A percentile compares a stretch with the other conserved stretches of the same genome.
Conservation (phyloP, 2,329 filamentous ascomycete species). For the Fusarium sulawesiense region DNA sequence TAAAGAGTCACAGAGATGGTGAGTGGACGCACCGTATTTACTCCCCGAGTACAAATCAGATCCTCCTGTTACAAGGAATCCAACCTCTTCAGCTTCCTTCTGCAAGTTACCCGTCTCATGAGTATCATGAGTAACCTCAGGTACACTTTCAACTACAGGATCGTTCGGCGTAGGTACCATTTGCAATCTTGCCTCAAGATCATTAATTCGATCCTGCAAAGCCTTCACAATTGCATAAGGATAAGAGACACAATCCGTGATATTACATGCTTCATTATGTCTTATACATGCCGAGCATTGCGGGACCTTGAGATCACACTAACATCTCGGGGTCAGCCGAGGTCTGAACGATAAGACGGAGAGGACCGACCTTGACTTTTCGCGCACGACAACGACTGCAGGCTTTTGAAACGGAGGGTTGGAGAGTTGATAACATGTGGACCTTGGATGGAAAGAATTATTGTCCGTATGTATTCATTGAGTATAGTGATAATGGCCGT, state of each 20-base stretch:
- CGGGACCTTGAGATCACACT: slow-evolving; percentile 6
- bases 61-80: neutral
- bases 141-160: neutral
- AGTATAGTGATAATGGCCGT: rapidly evolving
- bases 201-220: neutral
- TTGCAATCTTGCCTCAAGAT: neutral
- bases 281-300: slow-evolving; percentile 1
- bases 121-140: neutral
- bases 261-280: neutral
- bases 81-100: slow-evolving; percentile 13
- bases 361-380: slow-evolving; percentile 1
- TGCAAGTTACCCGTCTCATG: neutral
- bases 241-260: neutral
- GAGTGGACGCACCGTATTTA: neutral
- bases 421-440: neutral
- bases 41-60: neutral
- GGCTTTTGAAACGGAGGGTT: neutral
- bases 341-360: rapidly evolving
- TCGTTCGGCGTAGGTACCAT: neutral
- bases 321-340: neutral
- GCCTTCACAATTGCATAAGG: neutral
- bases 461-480: rapidly evolving
- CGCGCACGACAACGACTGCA: slow-evolving; percentile 4
- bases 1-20: neutral
- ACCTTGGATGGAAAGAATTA: rapidly evolving